Base-by-base conservation (phyloP, 192 early-diverging fungal genomes). In the Spinellus fusiger region DNA sequence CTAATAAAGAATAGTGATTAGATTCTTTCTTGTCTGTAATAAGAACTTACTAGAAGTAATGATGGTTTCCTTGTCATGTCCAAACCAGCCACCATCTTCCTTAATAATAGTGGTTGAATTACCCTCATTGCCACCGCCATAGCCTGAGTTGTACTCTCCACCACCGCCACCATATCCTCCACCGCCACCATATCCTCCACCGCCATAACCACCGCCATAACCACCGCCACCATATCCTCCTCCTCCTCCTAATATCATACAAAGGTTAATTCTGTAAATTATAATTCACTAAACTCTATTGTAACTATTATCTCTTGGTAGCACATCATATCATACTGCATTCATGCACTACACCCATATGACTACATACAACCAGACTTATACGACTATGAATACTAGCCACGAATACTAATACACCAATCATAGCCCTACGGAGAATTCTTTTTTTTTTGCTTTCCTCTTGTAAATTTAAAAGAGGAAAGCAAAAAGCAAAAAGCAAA, bases 41-140 rank as follows among this genome's bases (percentile, higher is more conserved):
- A n/a, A n/a, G n/a, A n/a, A n/a, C n/a, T n/a, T n/a, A n/a, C n/a
- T n/a, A n/a, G n/a, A n/a, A n/a, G 58, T 55, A 47, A 65, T 28
- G 28, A 61, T 48, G 10, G 63, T 65, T 57, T 64, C 53, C 6
- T 37, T 56, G 40, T 71, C 69, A 27, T 32, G 40, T 22, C 63
- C 62, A 56, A 65, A 71, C 58, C 57, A 65, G 26, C 63, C 62
- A 35, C 59, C 52, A 33, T 65, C 69, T 35, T 71, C 58, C 10
- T 56, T 49, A 56, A 65, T 71, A 46, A 71, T 34, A 33, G 69
- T 71, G 10, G 68, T 59, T 16, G 50, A 56, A 16, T 20, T 47
- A 48, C 57, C 68, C 18, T 48, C 63, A 28, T 44, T 34, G 20
- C 25, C 20, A 52, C 23, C 18, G 12, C 50, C 50, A 20, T 47